These are phyloP conservation scores for Byssochlamys sp. DNA, from an alignment of 2,329 filamentous ascomycete species.

Conservation along the genomic window DNA sequence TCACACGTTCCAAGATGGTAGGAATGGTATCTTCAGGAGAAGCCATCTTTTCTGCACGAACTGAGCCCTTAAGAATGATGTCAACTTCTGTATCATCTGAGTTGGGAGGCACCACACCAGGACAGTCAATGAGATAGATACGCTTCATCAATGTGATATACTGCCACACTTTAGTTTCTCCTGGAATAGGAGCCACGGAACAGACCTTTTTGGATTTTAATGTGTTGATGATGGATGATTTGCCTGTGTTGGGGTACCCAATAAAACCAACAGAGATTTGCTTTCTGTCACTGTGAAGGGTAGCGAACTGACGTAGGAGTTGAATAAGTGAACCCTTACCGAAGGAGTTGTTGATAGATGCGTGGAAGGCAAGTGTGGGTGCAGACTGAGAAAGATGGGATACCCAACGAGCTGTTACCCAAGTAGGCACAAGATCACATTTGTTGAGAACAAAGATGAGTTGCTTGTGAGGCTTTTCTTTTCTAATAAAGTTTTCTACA, in stretches of 20 bases:
- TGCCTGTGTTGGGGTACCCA: slow-evolving; percentile 86
- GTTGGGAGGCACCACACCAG: slow-evolving; percentile 92
- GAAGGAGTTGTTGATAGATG: slow-evolving; percentile 89
- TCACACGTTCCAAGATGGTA: no score
- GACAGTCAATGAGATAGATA: slow-evolving; percentile 92
- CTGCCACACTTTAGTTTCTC: slow-evolving; percentile 96
- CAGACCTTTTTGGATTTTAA: slow-evolving; percentile 89
- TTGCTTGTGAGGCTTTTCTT: slow-evolving; percentile 94
- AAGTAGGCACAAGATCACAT: slow-evolving; percentile 84
- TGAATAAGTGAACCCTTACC: slow-evolving; percentile 91
- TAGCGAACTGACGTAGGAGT: slow-evolving; percentile 83
- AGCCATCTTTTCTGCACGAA: no score
- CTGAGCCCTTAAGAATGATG: no score
- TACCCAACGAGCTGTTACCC: no score
- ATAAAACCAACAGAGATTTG: slow-evolving; percentile 89
- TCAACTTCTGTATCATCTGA: no score
- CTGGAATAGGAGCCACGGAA: slow-evolving; percentile 85
- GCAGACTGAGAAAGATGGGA: no score
- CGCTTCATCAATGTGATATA: slow-evolving; percentile 92
- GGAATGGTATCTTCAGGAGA: no score
- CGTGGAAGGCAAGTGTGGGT: slow-evolving; percentile 92
- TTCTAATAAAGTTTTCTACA: slow-evolving; percentile 83
- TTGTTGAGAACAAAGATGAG: slow-evolving; percentile 84
- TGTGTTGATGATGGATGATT: slow-evolving; percentile 97
- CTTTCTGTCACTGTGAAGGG: slow-evolving; percentile 78